Evolutionary conservation across 2,329 filamentous ascomycete species (phyloP).

Genomic region (Aspergillus felis): DNA sequence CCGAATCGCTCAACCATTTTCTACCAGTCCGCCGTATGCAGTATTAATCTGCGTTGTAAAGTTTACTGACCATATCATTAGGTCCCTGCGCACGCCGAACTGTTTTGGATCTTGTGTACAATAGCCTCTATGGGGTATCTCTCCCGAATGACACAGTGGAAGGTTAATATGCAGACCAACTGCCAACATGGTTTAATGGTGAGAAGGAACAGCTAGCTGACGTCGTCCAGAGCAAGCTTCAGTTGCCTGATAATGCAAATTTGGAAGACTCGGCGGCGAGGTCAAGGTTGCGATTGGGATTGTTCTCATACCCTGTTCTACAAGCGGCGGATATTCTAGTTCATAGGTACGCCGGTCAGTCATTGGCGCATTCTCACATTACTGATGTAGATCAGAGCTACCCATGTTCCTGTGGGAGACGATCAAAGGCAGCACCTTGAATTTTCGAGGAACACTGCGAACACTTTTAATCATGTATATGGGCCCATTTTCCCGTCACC

Average conservation of each 20-base stretch:
- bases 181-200: not conserved
- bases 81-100: constrained; percentile 75
- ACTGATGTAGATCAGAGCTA: constrained; percentile 56
- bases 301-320: constrained; percentile 94
- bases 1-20: constrained; percentile 76
- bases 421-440: constrained; percentile 94
- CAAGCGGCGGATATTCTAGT: constrained; percentile 93
- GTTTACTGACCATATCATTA: constrained; percentile 29
- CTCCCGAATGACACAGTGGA: constrained; percentile 99
- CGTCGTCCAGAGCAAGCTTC: constrained; percentile 63
- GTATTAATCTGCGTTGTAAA: not conserved
- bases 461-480: constrained; percentile 78
- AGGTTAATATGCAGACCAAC: constrained; percentile 52
- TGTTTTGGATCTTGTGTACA: constrained; percentile 97
- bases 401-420: constrained; percentile 93
- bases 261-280: constrained; percentile 56
- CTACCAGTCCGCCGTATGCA: constrained; percentile 68
- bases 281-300: constrained; percentile 71
- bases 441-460: constrained; percentile 80
- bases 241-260: constrained; percentile 56
- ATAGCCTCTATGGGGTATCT: constrained; percentile 88
- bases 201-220: constrained; percentile 6
- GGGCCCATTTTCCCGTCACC: constrained; percentile 62
- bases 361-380: not conserved
- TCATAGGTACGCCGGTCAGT: constrained; percentile 55